Conservation (phyloP, 345 rosid genomes). For the Turnera subulata region DNA sequence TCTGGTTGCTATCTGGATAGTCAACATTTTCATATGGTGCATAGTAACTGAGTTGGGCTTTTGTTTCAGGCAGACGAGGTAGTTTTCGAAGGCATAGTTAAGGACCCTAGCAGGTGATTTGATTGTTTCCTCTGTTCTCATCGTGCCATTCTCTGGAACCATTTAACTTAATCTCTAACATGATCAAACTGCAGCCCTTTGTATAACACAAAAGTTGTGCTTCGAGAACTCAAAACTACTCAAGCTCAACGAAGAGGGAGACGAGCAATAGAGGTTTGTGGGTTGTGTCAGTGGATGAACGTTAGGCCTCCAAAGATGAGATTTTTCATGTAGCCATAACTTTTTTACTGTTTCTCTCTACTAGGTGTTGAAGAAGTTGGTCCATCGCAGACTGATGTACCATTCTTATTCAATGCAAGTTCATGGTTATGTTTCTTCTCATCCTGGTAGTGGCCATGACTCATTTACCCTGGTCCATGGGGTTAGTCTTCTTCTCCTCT, state of each 20-base stretch:
- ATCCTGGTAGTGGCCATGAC: constrained; percentile 30
- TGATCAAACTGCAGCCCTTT: constrained; percentile 64
- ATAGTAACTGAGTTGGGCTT: constrained; percentile 4
- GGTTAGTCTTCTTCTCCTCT: constrained; percentile 36
- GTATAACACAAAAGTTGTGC: constrained; percentile 75
- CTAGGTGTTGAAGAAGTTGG: constrained; percentile 84
- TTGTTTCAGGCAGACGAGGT: constrained; percentile 70
- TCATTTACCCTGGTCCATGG: constrained; percentile 82
- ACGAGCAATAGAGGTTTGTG: constrained; percentile 79
- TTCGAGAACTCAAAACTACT: constrained; percentile 57
- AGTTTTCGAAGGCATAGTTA: constrained; percentile 77
- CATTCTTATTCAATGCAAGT: constrained; percentile 96
- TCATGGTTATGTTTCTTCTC: constrained; percentile 64
- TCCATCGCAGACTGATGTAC: constrained; percentile 69
- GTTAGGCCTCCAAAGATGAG: not conserved
- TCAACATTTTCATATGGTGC: not conserved
- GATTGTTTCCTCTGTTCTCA: constrained; percentile 22
- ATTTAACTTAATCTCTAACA: constrained; percentile 18
- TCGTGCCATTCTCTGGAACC: not conserved
- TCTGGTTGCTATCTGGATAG: not conserved
- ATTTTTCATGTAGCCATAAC: not conserved
- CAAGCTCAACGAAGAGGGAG: constrained; percentile 86
- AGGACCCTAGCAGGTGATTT: constrained; percentile 49
- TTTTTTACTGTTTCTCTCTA: constrained; percentile 14
- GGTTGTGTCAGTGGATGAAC: not conserved